These are phyloP conservation scores for Plenodomus lindquistii DNA, from an alignment of 2,329 filamentous ascomycete species.

Conservation along the genomic window DNA sequence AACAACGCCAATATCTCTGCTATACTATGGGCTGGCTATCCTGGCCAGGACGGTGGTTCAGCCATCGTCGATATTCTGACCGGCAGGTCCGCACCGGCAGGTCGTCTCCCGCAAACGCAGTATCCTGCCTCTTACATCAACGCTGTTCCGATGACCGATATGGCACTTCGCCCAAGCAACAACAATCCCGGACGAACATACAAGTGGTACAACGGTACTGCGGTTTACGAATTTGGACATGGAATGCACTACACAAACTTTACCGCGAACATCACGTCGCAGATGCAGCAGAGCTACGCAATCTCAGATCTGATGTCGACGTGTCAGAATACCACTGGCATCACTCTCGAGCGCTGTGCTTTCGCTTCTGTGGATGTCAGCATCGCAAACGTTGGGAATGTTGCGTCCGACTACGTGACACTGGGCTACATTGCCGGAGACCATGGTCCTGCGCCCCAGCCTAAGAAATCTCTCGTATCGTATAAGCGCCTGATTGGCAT, in stretches of 20 bases:
- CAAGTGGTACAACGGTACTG: conserved; percentile 58
- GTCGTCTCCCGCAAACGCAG: conserved; percentile 60
- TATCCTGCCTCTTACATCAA: conserved; percentile 59
- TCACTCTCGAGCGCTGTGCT: conserved; percentile 46
- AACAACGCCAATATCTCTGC: conserved; percentile 54
- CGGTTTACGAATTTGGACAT: conserved; percentile 59
- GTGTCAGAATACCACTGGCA: conserved; percentile 39
- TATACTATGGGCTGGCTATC: conserved; percentile 63
- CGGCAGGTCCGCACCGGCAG: conserved; percentile 58
- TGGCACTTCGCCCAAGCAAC: conserved; percentile 56
- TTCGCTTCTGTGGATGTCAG: conserved; percentile 48
- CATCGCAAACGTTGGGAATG: conserved; percentile 54
- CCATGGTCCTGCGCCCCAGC: conserved; percentile 56
- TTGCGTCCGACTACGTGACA: conserved; percentile 58
- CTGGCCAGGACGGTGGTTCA: conserved; percentile 62
- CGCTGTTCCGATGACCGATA: conserved; percentile 60
- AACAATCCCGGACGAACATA: conserved; percentile 61
- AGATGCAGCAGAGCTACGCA: conserved; percentile 15
- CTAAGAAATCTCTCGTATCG: conserved; percentile 57
- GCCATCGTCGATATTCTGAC: conserved; percentile 61
- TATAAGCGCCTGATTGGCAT: conserved; percentile 54
- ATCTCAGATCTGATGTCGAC: conserved; percentile 23
- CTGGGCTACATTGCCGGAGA: conserved; percentile 56
- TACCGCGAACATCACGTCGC: conserved; percentile 24
- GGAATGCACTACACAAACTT: conserved; percentile 66